phyloP scores from a whole-genome alignment of 441 rosid genomes.

The Pelargonium exstipulatum region DNA sequence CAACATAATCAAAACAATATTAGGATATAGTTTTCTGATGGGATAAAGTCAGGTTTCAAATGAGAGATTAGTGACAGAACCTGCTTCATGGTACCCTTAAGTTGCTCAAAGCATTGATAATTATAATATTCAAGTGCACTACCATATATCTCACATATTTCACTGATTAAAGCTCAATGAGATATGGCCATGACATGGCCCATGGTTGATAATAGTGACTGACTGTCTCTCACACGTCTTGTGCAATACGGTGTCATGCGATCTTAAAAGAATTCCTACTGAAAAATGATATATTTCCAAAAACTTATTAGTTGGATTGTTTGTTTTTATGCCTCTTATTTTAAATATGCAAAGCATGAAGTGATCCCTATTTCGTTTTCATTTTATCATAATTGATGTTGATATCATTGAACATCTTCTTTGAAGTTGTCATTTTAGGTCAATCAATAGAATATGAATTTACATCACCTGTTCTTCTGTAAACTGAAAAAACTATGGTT shows the following conservation, averaged over 20 bases:
- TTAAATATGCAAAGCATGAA: no score
- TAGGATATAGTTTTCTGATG: neutral
- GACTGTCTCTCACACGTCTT: neutral
- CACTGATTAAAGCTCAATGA: neutral
- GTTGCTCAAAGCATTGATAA: neutral
- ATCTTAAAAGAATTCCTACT: no score
- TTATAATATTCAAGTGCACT: neutral
- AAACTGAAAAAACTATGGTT: neutral
- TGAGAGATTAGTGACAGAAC: neutral
- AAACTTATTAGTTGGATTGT: no score
- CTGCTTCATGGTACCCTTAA: neutral
- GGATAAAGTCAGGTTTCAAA: neutral
- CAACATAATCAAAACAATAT: neutral
- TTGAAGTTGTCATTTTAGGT: constrained; percentile 1
- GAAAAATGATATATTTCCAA: no score
- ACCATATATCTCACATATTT: neutral
- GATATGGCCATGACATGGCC: neutral
- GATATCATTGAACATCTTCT: neutral
- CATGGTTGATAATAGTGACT: neutral
- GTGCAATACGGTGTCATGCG: no score
- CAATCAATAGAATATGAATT: neutral
- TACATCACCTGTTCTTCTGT: constrained; percentile 3
- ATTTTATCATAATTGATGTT: neutral
- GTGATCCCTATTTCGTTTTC: no score
- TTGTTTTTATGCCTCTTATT: no score